Evolutionary conservation across 1,139 yeast species (phyloP).

Genomic region (Saccharomyces hybrid): DNA sequence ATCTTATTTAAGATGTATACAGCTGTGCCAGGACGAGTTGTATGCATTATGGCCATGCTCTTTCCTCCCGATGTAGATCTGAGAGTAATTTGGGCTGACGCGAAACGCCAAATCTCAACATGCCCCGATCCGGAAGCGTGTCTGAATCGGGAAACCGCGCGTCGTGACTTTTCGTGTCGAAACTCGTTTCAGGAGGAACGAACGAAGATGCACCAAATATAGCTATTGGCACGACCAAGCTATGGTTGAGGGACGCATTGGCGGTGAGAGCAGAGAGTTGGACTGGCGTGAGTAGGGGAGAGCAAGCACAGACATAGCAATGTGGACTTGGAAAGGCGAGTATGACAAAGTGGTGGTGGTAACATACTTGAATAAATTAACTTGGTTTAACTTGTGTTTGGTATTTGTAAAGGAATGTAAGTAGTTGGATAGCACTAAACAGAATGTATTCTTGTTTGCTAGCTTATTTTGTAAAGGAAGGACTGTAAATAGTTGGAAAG

Average conservation of each 20-base stretch:
- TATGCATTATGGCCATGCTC: not conserved
- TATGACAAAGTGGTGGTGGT: not conserved
- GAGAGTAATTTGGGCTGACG: not conserved
- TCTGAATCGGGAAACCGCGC: not conserved
- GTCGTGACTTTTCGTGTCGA: not conserved
- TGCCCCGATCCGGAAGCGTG: not conserved
- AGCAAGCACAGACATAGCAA: not conserved
- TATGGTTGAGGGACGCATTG: not conserved
- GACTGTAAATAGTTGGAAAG: not conserved
- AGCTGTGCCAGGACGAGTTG: not conserved
- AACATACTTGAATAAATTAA: not conserved
- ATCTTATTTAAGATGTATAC: not conserved
- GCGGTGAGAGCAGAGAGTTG: not conserved
- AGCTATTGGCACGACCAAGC: not conserved
- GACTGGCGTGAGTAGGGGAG: not conserved
- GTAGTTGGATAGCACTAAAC: constrained; percentile 7
- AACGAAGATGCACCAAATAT: not conserved
- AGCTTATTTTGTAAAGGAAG: not conserved
- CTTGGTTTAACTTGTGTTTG: not conserved
- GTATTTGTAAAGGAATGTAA: constrained; percentile 10
- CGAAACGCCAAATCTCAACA: not conserved
- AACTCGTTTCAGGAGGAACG: not conserved
- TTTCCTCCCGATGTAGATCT: not conserved
- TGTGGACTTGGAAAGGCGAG: not conserved
- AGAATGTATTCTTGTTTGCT: not conserved